Conservation (phyloP, 768 basidiomycete species). For the Naganishia vaughanmartiniae region DNA sequence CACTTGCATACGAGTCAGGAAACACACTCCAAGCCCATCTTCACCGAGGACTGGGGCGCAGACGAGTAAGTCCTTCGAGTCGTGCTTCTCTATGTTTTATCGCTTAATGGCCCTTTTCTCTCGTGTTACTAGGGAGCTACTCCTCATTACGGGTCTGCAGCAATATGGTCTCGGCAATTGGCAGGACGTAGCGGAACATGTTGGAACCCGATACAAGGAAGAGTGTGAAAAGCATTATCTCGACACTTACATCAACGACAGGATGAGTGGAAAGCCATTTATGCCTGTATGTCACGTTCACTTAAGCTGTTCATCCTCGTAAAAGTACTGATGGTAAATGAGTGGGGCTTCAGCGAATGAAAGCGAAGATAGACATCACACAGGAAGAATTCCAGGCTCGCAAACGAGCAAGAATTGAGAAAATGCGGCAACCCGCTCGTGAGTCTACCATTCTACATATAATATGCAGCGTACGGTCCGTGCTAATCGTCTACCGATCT, state of each 20-base stretch:
- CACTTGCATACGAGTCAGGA: slow-evolving; percentile 60
- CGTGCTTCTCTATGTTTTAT: background rate
- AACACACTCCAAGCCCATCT: slow-evolving; percentile 93
- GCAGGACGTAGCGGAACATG: slow-evolving; percentile 87
- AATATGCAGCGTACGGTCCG: slow-evolving; percentile 49
- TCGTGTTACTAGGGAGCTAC: slow-evolving; percentile 65
- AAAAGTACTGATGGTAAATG: background rate
- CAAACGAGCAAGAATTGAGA: slow-evolving; percentile 83
- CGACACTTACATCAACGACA: slow-evolving; percentile 44
- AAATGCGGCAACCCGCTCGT: slow-evolving; percentile 57
- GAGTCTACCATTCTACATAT: background rate
- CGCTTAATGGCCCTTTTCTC: background rate
- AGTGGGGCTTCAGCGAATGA: slow-evolving; percentile 41
- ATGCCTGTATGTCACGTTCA: slow-evolving; percentile 45
- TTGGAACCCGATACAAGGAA: slow-evolving; percentile 89
- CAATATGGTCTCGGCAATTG: slow-evolving; percentile 91
- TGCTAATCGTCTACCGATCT: slow-evolving; percentile 55
- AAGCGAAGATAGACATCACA: slow-evolving; percentile 63
- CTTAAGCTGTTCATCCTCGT: background rate
- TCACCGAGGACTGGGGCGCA: slow-evolving; percentile 91
- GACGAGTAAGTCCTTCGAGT: slow-evolving; percentile 69
- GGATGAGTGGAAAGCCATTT: slow-evolving; percentile 40
- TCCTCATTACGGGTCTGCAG: slow-evolving; percentile 82
- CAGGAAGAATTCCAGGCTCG: slow-evolving; percentile 79
- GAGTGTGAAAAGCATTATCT: slow-evolving; percentile 90